Conservation (phyloP, 441 rosid species). For the Biscutella auriculata region DNA sequence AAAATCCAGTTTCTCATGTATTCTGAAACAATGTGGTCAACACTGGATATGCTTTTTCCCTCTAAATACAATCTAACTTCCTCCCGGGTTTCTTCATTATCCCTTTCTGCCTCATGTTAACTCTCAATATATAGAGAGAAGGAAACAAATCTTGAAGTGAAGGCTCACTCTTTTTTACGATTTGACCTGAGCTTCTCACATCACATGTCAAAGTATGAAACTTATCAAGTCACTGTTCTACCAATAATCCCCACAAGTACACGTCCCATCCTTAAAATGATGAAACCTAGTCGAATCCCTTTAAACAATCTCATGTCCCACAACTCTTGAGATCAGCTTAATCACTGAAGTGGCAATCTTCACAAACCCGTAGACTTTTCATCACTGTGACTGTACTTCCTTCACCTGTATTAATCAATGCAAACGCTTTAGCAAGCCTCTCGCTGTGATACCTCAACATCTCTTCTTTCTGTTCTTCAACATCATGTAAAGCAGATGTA, state of each 20-base stretch:
- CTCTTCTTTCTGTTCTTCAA: conserved; percentile 51
- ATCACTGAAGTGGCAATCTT: conserved; percentile 53
- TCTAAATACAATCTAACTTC: too few species aligned
- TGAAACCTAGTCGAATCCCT: conserved; percentile 47
- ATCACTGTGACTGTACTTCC: conserved; percentile 41
- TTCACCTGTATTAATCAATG: conserved; percentile 34
- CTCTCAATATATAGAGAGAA: too few species aligned
- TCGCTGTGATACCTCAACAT: conserved; percentile 36
- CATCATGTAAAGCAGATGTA: conserved; percentile 46
- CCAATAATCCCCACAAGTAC: conserved; percentile 64
- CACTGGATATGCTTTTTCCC: too few species aligned
- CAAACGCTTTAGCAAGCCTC: conserved; percentile 59
- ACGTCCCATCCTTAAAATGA: conserved; percentile 38
- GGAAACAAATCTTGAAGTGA: too few species aligned
- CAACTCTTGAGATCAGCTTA: conserved; percentile 35
- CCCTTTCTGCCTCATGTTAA: too few species aligned
- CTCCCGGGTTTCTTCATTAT: too few species aligned
- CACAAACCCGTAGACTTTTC: conserved; percentile 59
- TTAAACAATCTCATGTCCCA: conserved; percentile 32
- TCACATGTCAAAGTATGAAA: background rate
- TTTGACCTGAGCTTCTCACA: background rate
- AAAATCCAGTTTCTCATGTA: too few species aligned
- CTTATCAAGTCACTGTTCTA: conserved; percentile 17
- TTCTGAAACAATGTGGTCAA: too few species aligned
- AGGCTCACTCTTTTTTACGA: too few species aligned